These are phyloP conservation scores for Sporothrix sp. DNA, from an alignment of 2,329 filamentous ascomycete genomes.

Conservation along the genomic window DNA sequence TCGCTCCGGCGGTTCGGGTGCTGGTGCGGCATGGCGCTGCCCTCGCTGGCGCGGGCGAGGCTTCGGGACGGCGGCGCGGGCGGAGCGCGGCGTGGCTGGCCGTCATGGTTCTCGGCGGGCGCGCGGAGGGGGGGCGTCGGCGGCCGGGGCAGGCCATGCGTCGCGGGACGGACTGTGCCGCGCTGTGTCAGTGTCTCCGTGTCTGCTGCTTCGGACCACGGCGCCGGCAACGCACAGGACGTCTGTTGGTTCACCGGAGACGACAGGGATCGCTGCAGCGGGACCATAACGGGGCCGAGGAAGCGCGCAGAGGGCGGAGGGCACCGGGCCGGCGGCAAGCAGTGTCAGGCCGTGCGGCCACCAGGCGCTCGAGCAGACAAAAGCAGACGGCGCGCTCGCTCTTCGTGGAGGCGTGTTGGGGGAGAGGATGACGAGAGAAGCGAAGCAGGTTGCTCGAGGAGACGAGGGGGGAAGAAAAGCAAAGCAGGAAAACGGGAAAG, in stretches of 20 bases:
- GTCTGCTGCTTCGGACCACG: too few species aligned
- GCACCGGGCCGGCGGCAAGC: constrained; percentile 4
- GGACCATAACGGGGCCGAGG: constrained; percentile 38
- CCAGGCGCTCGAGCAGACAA: too few species aligned
- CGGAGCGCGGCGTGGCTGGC: constrained; percentile 37
- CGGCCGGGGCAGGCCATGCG: constrained; percentile 43
- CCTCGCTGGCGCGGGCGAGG: constrained; percentile 40
- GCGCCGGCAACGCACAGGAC: constrained; percentile 23
- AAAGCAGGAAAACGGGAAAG: not conserved
- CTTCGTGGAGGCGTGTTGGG: too few species aligned
- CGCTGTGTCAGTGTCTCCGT: too few species aligned
- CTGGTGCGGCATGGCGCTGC: constrained; percentile 32
- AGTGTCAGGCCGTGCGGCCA: too few species aligned
- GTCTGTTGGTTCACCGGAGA: constrained; percentile 50
- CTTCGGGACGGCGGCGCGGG: constrained; percentile 44
- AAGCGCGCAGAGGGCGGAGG: not conserved
- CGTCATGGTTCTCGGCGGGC: constrained; percentile 42
- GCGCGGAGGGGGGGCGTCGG: constrained; percentile 34
- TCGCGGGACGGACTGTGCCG: constrained; percentile 41
- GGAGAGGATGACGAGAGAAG: too few species aligned
- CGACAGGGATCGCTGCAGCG: constrained; percentile 53
- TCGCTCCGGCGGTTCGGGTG: constrained; percentile 36
- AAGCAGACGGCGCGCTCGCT: too few species aligned
- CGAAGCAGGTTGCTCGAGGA: too few species aligned
- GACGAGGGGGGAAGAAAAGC: not conserved